A percentile compares a stretch with the other conserved stretches of the same genome.
These are phyloP conservation scores for Yamadazyma mexicana DNA, from an alignment of 1,139 yeast genomes.

Conservation along the genomic window DNA sequence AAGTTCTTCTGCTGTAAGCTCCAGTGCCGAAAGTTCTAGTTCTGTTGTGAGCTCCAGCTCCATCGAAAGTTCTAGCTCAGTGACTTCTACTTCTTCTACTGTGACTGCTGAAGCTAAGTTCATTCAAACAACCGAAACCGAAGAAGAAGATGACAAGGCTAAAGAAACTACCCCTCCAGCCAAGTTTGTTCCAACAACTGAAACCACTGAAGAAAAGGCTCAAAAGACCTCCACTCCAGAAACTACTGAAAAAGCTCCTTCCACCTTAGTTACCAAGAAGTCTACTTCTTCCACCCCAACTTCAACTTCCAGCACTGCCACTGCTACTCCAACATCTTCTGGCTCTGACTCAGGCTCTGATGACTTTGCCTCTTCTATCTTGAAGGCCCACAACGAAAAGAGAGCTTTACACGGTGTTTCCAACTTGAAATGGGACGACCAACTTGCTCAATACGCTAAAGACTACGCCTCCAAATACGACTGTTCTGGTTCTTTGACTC, in stretches of 20 bases:
- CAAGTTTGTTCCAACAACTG: constrained; percentile 3
- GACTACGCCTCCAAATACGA: constrained; percentile 62
- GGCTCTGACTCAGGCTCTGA: constrained; percentile 19
- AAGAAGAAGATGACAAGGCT: not conserved
- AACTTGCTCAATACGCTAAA: constrained; percentile 65
- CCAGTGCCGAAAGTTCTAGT: not conserved
- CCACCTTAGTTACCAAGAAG: constrained; percentile 15
- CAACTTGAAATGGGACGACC: constrained; percentile 61
- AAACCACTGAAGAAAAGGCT: not conserved
- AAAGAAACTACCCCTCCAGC: constrained; percentile 6
- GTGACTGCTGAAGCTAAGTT: too few species aligned
- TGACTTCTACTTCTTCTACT: not conserved
- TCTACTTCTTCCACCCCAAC: constrained; percentile 10
- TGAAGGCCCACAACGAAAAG: constrained; percentile 65
- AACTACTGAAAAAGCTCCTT: constrained; percentile 7
- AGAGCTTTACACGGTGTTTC: constrained; percentile 67
- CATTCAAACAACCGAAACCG: too few species aligned
- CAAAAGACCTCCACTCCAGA: constrained; percentile 4
- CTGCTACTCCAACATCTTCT: constrained; percentile 9
- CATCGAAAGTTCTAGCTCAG: not conserved
- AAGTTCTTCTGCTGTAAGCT: constrained; percentile 3
- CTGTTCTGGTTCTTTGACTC: constrained; percentile 68
- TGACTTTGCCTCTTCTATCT: constrained; percentile 38
- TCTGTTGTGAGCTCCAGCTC: not conserved
- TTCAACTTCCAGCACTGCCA: constrained; percentile 4